Conservation (phyloP, 1,284 basidiomycete genomes). For the Anthracocystis panici-leucophaei region DNA sequence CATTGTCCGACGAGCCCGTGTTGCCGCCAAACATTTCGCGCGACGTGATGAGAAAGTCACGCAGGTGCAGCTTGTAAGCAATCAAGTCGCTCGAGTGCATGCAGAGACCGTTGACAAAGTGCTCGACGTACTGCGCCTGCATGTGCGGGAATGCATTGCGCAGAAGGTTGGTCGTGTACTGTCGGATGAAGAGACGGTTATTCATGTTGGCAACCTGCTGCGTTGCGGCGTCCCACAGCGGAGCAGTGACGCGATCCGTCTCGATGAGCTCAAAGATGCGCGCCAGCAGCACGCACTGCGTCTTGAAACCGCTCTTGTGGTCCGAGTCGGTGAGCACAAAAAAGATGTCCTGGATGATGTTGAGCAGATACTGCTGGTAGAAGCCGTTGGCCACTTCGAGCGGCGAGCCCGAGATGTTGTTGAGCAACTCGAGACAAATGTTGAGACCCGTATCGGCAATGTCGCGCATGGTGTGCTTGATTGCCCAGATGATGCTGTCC, state of each 20-base stretch:
- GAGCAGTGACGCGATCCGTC: slow-evolving; percentile 82
- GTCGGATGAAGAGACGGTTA: slow-evolving; percentile 85
- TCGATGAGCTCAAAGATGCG: slow-evolving; percentile 95
- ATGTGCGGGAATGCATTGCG: slow-evolving; percentile 66
- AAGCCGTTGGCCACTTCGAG: slow-evolving; percentile 82
- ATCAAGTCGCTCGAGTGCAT: slow-evolving; percentile 86
- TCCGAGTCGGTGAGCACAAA: slow-evolving; percentile 97
- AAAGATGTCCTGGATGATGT: slow-evolving; percentile 94
- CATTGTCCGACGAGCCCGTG: slow-evolving; percentile 77
- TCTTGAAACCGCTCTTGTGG: slow-evolving; percentile 84
- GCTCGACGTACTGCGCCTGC: slow-evolving; percentile 69
- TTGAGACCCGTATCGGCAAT: slow-evolving; percentile 88
- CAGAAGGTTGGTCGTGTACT: slow-evolving; percentile 84
- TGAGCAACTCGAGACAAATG: slow-evolving; percentile 92
- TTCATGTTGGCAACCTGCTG: slow-evolving; percentile 79
- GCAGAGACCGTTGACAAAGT: slow-evolving; percentile 79
- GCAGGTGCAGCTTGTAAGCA: slow-evolving; percentile 85
- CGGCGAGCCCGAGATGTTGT: slow-evolving; percentile 91
- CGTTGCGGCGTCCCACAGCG: slow-evolving; percentile 85
- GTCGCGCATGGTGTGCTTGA: slow-evolving; percentile 99
- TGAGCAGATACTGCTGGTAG: slow-evolving; percentile 92
- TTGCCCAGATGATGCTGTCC: slow-evolving; percentile 98
- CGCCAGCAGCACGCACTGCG: slow-evolving; percentile 74
- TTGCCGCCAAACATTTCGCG: slow-evolving; percentile 71
- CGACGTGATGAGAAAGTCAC: slow-evolving; percentile 76